Evolutionary conservation across 192 early-diverging fungal genomes (phyloP), one percentile per base, ranked within the genome.

Genomic region (Mortierella antarctica): DNA sequence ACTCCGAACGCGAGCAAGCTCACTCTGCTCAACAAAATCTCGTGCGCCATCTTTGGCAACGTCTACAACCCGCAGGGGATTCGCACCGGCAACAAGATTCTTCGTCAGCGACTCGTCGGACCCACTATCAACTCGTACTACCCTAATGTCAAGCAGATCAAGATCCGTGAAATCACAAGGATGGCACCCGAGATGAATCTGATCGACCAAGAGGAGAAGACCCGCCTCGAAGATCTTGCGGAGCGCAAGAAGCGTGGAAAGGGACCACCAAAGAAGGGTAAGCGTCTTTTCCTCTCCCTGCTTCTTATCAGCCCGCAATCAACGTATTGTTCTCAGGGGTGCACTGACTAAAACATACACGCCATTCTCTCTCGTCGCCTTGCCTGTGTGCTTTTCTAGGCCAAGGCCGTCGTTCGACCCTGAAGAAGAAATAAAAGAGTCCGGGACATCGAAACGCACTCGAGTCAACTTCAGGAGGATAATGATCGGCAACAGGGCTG

Each of bases 261-360:
- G 87, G 92, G 93, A 47, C 86, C 91, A 14, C 92, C 92, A 46
- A 93, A 93, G 90, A 94, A 94, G 83, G 89, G 87, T 87, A 87
- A 18, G 21, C 31, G 3, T 6, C 23, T 42, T 14, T 58, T 52
- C 7, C 7, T 46, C 44, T n/a, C 9, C n/a, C 6, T 17, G 42
- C n/a, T 42, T 23, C 21, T 57, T 44, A 60, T 60, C 58, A 60
- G 50, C n/a, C n/a, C n/a, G n/a, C n/a, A n/a, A n/a, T 51, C 13
- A 3, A 31, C 31, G 31, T 31, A 31, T 31, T 31, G 31, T 31
- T 31, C 31, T 31, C 50, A 51, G 17, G 50, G 50, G 1, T 51
- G 50, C 17, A 51, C 50, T 17, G 17, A 17, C 13, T 15, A 51
- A 51, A 51, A 51, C 50, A 60, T 46, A 44, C 2, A 44, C 1